A percentile compares a stretch with the other conserved stretches of the same genome.
Evolutionary conservation across 1,139 yeast genomes (phyloP).

Genomic region (Ogataea hybrid): DNA sequence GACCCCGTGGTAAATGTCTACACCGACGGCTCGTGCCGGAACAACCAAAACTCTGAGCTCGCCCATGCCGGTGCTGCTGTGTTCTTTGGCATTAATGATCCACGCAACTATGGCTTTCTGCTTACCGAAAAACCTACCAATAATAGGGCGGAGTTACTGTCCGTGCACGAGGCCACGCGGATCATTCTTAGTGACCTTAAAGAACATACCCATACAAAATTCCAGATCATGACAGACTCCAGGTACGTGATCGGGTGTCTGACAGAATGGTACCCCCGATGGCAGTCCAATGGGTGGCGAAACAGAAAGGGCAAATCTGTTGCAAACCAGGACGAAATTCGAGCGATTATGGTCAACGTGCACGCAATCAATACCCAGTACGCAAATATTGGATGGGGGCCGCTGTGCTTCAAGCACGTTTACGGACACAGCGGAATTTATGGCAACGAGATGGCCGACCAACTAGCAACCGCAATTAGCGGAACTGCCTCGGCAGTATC

Average conservation of each 20-base stretch:
- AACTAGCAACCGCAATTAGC: conserved; percentile 51
- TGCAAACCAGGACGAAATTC: conserved; percentile 50
- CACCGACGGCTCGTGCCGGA: conserved; percentile 68
- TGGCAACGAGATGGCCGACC: conserved; percentile 82
- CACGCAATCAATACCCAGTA: conserved; percentile 35
- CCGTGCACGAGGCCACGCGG: conserved; percentile 55
- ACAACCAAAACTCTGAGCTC: conserved; percentile 25
- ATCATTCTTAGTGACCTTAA: conserved; percentile 32
- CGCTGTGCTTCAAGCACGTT: conserved; percentile 48
- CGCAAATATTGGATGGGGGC: conserved; percentile 33
- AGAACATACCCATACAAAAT: conserved; percentile 2
- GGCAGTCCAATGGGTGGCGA: conserved; percentile 57
- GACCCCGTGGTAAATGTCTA: conserved; percentile 36
- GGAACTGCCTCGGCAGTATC: background rate
- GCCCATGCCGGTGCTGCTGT: conserved; percentile 70
- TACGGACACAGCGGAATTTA: conserved; percentile 65
- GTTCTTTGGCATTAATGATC: conserved; percentile 56
- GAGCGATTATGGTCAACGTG: conserved; percentile 30
- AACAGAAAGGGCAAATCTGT: conserved; percentile 45
- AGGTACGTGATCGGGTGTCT: conserved; percentile 49
- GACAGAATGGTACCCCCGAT: conserved; percentile 48
- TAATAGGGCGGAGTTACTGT: conserved; percentile 77
- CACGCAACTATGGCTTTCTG: conserved; percentile 53
- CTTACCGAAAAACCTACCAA: conserved; percentile 60
- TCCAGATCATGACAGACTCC: conserved; percentile 49